Base-by-base conservation (phyloP, 768 basidiomycete species). In the Suillus variegatus region DNA sequence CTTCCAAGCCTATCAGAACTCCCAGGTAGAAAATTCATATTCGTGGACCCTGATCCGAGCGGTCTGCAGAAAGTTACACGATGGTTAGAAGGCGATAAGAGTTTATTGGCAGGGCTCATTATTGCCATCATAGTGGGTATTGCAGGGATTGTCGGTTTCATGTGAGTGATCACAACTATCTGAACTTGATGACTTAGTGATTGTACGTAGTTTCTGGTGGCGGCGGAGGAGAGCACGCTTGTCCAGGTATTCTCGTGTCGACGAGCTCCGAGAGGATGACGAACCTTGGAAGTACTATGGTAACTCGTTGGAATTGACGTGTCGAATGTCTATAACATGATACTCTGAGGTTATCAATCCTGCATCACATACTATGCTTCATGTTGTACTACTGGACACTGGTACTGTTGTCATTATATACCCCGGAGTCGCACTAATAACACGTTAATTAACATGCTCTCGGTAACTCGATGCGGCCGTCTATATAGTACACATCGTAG, bases 41-140 rank as follows among this genome's bases (percentile, higher is more conserved):
- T 88, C 69, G 78, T 78, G 25, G 76, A 89, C 74, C 89, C 89
- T 6, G 85, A 88, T 70, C 85, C 82, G 13, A 71, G 82, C 56
- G 86, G 84, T 7, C n/a, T 84, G 36, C 57, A 51, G 56, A 81
- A 82, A 66, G 66, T 87, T 35, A 69, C 67, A 54, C 66, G 66
- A 0, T 88, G 89, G 68, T 73, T 89, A 68, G 64, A 67, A 2
- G 69, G 67, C 25, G 75, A 86, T 66, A 85, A 84, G 75, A 79
- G 78, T 61, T 77, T 74, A 44, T 75, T 90, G 38, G 75, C 88
- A 40, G 84, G 85, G 10, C 85, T 81, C 2, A 67, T 81, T 5
- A 62, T 84, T 40, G 83, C 79, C n/a, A 68, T 84, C 16, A 69
- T 79, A 4, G 72, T 74, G 13, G 65, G 85, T 62, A 76, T 87